Percentiles rank a stretch among this genome's conserved stretches.
Conservation (phyloP, 441 rosid genomes). For the Monsonia emarginata region DNA sequence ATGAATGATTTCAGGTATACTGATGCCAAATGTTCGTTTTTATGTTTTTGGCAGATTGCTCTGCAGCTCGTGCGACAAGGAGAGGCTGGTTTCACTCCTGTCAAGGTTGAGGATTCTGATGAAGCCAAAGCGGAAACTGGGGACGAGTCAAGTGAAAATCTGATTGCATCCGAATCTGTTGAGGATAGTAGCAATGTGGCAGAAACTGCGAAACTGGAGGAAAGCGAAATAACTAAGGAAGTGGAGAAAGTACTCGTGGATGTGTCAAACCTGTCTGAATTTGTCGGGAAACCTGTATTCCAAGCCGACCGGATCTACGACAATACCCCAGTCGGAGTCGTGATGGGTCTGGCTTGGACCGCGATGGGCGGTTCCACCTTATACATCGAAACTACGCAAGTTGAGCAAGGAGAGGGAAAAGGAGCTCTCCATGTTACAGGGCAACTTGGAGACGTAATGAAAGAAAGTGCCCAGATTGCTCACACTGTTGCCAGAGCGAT, state of each 20-base stretch:
- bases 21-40: conserved; percentile 12
- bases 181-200: conserved; percentile 20
- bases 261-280: conserved; percentile 50
- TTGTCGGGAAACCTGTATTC: conserved; percentile 91
- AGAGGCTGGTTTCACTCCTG: conserved; percentile 38
- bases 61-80: conserved; percentile 73
- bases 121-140: conserved; percentile 22
- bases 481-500: conserved; percentile 67
- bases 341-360: conserved; percentile 97
- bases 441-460: conserved; percentile 92
- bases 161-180: conserved; percentile 26
- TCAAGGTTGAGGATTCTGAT: conserved; percentile 20
- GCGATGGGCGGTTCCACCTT: conserved; percentile 94
- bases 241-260: conserved; percentile 62
- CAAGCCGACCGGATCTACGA: conserved; percentile 71
- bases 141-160: conserved; percentile 23
- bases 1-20: conserved; percentile 1
- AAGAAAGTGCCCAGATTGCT: conserved; percentile 90
- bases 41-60: conserved; percentile 54
- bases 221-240: conserved; percentile 26
- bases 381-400: conserved; percentile 65
- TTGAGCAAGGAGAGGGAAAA: conserved; percentile 74
- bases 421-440: conserved; percentile 71
- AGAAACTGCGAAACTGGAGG: conserved; percentile 28
- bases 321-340: conserved; percentile 79